phyloP scores from a whole-genome alignment of 1,284 basidiomycete genomes.

The Ceratobasidium sp. region DNA sequence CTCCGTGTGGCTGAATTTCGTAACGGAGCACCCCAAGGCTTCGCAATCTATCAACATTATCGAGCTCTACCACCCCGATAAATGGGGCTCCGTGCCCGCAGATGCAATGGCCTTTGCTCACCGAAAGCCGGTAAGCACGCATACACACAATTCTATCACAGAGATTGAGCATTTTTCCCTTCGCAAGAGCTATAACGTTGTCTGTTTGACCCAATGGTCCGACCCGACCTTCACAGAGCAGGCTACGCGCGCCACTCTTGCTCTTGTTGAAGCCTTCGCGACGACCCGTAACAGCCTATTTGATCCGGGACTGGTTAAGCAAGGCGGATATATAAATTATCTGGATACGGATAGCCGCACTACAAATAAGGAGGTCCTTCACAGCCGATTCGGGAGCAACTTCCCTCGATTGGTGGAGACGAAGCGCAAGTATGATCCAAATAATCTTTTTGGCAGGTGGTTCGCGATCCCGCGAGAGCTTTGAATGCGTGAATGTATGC shows the following conservation, averaged over 20 bases:
- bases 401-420: slow-evolving; percentile 38
- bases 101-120: slow-evolving; percentile 45
- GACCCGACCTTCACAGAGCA: slow-evolving; percentile 24
- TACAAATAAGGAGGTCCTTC: slow-evolving; percentile 1
- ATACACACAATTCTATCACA: neutral
- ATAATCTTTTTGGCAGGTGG: slow-evolving; percentile 46
- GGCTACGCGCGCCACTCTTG: neutral
- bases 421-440: slow-evolving; percentile 46
- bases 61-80: slow-evolving; percentile 41
- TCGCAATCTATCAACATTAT: slow-evolving; percentile 23
- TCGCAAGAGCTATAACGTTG: neutral
- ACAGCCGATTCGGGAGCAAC: slow-evolving; percentile 44
- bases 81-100: slow-evolving; percentile 20
- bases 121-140: slow-evolving; percentile 37
- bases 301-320: neutral
- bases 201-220: neutral
- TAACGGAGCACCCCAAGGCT: slow-evolving; percentile 24
- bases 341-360: slow-evolving; percentile 11
- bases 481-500: too few relatives aligned
- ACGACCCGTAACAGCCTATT: slow-evolving; percentile 2
- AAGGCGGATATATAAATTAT: slow-evolving; percentile 35
- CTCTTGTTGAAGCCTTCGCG: neutral
- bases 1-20: slow-evolving; percentile 4
- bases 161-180: too few relatives aligned
- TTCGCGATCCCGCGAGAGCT: slow-evolving; percentile 29